Evolutionary conservation across 2,329 filamentous ascomycete species (phyloP), one percentile per base, ranked within the genome.

Genomic region (Xylariaceae sp.): DNA sequence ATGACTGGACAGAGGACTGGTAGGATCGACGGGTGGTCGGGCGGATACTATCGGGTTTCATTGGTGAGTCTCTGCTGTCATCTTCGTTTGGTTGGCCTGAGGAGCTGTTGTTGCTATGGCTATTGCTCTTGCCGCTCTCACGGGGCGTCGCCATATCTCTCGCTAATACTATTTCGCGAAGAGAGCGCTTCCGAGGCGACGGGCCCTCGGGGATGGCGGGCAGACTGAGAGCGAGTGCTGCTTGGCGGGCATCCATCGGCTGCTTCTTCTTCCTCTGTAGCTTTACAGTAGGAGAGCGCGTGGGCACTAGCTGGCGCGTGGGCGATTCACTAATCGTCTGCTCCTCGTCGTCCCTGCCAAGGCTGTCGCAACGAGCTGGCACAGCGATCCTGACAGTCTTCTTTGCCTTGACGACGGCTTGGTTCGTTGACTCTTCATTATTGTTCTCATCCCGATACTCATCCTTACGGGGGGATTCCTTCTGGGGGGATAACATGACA

Each of bases 161-260:
- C 71, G 57, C 55, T 39, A 30, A 30, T 30, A 55, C 61, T 67
- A 56, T 30, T 47, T 61, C 72, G 65, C 74, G 71, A 58, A 76
- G 65, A 64, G 66, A 68, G 52, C 67, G 74, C 70, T 69, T 76
- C 68, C 77, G 74, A 23, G 74, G 72, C 11, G 79, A 81, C 11
- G 76, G 75, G 2, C 81, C 80, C 62, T 81, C 77, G 3, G 82
- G 81, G 62, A 85, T 78, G 51, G 68, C 72, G 18, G 82, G 82
- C 56, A 86, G 73, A 64, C 70, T 72, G 23, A 74, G 68, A 49
- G 70, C 65, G 51, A 78, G 69, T 52, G 75, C 70, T 57, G 68
- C 70, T 54, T 73, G 67, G 55, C 66, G 57, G 56, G 67, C 66
- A 44, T 70, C 66, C 17, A 64, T 63, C n/a, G 68, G 65, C 59